Evolutionary conservation across 2,329 filamentous ascomycete genomes (phyloP), one percentile per base, ranked within the genome.

Genomic region (Pseudocercospora cruenta): DNA sequence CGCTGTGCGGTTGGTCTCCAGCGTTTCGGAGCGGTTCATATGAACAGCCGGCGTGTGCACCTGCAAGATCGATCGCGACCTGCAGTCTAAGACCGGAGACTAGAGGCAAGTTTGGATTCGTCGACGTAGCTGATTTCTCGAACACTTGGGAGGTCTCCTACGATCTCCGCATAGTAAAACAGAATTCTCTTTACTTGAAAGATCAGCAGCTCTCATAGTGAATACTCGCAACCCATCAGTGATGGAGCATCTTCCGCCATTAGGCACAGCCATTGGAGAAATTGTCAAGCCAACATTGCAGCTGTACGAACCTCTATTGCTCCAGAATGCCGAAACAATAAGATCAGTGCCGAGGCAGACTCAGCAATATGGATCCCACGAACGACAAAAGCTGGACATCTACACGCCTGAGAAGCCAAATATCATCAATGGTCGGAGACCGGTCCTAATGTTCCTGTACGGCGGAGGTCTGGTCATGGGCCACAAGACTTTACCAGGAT

Each of bases 361-460:
- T 10, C 70, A 77, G 67, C 66, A 63, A 4, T 81, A 81, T 63
- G 80, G 80, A 3, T 68, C 71, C 2, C 66, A 78, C 36, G 67
- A 74, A 9, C 76, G 80, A 10, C 80, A 81, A 12, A 67, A 77
- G 43, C 74, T 82, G 19, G 80, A 82, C 64, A 62, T 81, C 45
- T 82, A 82, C 68, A 74, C 60, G 33, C 76, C 69, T 3, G 45
- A 65, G 8, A 66, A 67, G 5, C 60, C 71, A 10, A 66, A 39
- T 7, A 54, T 71, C 21, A 64, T 63, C 39, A 70, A 74, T 55
- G 69, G 69, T 19, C 63, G 72, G n/a, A 62, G 45, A 58, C 64
- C 73, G 0, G 64, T 74, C 0, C 55, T 75, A 2, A 58, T 75
- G 9, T 78, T 78, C 69, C 16, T 77, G 51, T 76, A 79, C 69